phyloP scores from a whole-genome alignment of 2,329 filamentous ascomycete species.

The Hymenoscyphus fraxineus region DNA sequence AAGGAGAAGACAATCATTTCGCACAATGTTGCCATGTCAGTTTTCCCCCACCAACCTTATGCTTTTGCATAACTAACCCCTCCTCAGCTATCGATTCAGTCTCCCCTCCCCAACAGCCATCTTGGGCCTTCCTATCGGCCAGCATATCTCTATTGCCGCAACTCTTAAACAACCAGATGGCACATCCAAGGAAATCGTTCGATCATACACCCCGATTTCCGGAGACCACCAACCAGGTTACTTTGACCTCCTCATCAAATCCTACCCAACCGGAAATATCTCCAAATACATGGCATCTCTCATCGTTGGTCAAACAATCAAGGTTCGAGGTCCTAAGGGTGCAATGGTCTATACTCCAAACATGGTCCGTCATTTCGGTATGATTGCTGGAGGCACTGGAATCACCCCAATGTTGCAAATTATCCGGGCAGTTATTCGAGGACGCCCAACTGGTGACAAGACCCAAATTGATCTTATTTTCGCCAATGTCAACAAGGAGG shows the following conservation, averaged over 20 bases:
- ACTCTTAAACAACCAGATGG: constrained; percentile 63
- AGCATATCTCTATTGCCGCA: constrained; percentile 96
- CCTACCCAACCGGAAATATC: constrained; percentile 96
- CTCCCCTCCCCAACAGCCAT: constrained; percentile 75
- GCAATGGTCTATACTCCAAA: constrained; percentile 97
- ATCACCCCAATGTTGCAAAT: constrained; percentile 99
- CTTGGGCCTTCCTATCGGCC: constrained; percentile 94
- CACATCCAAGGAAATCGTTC: constrained; percentile 75
- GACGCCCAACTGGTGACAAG: constrained; percentile 71
- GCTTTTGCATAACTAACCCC: constrained; percentile 10
- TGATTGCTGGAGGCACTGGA: constrained; percentile 96
- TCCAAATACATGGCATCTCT: constrained; percentile 86
- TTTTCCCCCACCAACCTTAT: constrained; percentile 5
- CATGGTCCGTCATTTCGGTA: constrained; percentile 93
- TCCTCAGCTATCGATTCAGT: constrained; percentile 78
- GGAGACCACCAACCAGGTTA: constrained; percentile 85
- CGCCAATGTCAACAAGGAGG: constrained; percentile 88
- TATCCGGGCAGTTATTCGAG: constrained; percentile 82
- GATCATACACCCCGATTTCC: constrained; percentile 89
- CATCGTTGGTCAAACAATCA: constrained; percentile 79
- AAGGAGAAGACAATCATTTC: constrained; percentile 93
- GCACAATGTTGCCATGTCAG: constrained; percentile 94
- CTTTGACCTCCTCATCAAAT: constrained; percentile 97
- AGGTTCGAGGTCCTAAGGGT: constrained; percentile 90
- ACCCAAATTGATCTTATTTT: constrained; percentile 95